Base-by-base conservation (phyloP, 805 yeast genomes). In the Starmerella scarabaei region DNA sequence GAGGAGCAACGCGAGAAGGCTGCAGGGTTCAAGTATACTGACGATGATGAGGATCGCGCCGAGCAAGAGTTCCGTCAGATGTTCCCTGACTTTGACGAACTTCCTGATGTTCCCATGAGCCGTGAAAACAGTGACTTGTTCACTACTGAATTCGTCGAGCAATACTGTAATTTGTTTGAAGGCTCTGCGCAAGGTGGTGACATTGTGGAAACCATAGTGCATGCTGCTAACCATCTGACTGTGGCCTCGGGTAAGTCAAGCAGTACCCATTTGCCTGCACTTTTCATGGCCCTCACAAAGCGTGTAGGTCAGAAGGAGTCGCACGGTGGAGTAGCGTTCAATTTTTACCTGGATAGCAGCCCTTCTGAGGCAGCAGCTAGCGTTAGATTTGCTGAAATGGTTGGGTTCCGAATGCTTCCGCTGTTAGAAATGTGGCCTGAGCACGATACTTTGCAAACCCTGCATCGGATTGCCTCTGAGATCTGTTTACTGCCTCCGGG, bases 391-490 rank as follows among this genome's bases (percentile, higher is more conserved):
- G 61, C 74, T 9, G 61, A 64, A 24, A 62, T 55, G 4, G 53
- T 77, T 3, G 63, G 67, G 52, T 59, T 64, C 3, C 56, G 72
- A 1, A 73, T 75, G 3, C 47, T 56, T 6, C 61, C 60, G 3
- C 57, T 83, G 11, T 57, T 79, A 11, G 60, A 59, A 20, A 73
- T 76, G 53, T 91, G 95, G 94, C 96, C 97, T 0, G 98, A 93
- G 52, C 94, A 93, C 64, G 91, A 91, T 0, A 84, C 94, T 0
- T 61, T 91, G 37, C 77, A 69, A 42, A 83, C 79, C 17, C 66
- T 88, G 35, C 57, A 64, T 29, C 63, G 77, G 44, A 73, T 77
- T 7, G 71, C 80, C 47, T 60, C 66, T 14, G 97, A 86, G 55
- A 71, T 80, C 43, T 58, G 80, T 41, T 58, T 59, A 3, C 78